Base-by-base conservation (phyloP, 371 early-diverging fungal genomes). In the Zychaea mexicana region DNA sequence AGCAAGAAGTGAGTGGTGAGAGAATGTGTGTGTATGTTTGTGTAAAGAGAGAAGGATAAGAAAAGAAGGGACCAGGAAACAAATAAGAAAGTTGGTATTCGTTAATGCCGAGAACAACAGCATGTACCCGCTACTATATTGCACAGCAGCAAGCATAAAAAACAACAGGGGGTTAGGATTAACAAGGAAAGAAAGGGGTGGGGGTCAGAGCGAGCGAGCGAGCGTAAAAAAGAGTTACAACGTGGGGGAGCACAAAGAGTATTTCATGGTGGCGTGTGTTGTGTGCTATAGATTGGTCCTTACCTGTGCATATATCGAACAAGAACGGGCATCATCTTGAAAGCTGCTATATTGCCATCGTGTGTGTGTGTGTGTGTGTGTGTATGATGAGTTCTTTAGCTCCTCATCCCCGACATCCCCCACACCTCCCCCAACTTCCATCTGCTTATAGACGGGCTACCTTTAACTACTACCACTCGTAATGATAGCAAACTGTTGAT, bases 401-500 rank as follows among this genome's bases (percentile, higher is more conserved):
- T n/a, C n/a, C n/a, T n/a, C n/a, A n/a, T n/a, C n/a, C n/a, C n/a
- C n/a, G n/a, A n/a, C n/a, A n/a, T n/a, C n/a, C n/a, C n/a, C n/a
- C n/a, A n/a, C n/a, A n/a, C n/a, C n/a, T n/a, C n/a, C n/a, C n/a
- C n/a, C n/a, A n/a, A n/a, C n/a, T n/a, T n/a, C n/a, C n/a, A n/a
- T n/a, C n/a, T n/a, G n/a, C n/a, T n/a, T n/a, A n/a, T n/a, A n/a
- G n/a, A n/a, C n/a, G 38, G 38, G 38, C 38, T 36, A 36, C 38
- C 7, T 36, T 15, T 36, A 36, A 36, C 38, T 36, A 36, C 15
- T 36, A 36, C 38, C 7, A 19, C 45, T 45, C 45, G 45, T 45
- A 45, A 45, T 45, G 45, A 45, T 45, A 45, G 45, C 45, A 45
- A 33, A n/a, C n/a, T n/a, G n/a, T n/a, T n/a, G n/a, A n/a, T n/a